These are phyloP conservation scores for Blastocystis sp. DNA, from an alignment of 352 stramenopile species.

Conservation along the genomic window DNA sequence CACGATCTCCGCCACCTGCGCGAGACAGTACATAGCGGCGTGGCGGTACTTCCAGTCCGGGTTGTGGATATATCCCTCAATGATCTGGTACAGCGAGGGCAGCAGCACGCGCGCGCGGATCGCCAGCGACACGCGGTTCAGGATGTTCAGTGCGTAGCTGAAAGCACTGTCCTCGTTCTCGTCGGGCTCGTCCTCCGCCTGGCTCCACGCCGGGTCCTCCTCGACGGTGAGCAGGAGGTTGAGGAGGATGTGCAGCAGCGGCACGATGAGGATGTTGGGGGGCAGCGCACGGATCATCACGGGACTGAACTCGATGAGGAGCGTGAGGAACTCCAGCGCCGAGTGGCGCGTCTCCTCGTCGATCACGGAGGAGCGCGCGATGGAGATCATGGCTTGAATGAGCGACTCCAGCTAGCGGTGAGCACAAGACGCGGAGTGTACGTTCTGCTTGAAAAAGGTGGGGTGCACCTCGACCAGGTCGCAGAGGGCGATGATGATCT, in stretches of 20 bases:
- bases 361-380: slow-evolving; percentile 28
- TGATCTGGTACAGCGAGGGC: slow-evolving; percentile 40
- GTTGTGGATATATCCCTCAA: slow-evolving; percentile 36
- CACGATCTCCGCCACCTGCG: slow-evolving; percentile 59
- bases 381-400: slow-evolving; percentile 67
- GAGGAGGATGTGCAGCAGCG: slow-evolving; percentile 60
- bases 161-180: slow-evolving; percentile 23
- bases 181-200: slow-evolving; percentile 48
- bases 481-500: slow-evolving; percentile 61
- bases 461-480: slow-evolving; percentile 64
- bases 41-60: slow-evolving; percentile 38
- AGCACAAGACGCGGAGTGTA: neutral
- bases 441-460: slow-evolving; percentile 74
- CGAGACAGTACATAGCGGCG: slow-evolving; percentile 62
- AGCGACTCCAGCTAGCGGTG: slow-evolving; percentile 65
- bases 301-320: slow-evolving; percentile 55
- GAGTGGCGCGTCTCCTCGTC: slow-evolving; percentile 48
- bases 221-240: slow-evolving; percentile 38
- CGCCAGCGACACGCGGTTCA: slow-evolving; percentile 1
- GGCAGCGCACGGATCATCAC: slow-evolving; percentile 68
- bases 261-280: neutral
- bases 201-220: slow-evolving; percentile 33
- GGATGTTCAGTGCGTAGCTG: slow-evolving; percentile 40
- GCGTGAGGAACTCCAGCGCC: slow-evolving; percentile 60
- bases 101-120: slow-evolving; percentile 58